phyloP scores from a whole-genome alignment of 257 asterid genomes.

The Rubia yunnanensis region DNA sequence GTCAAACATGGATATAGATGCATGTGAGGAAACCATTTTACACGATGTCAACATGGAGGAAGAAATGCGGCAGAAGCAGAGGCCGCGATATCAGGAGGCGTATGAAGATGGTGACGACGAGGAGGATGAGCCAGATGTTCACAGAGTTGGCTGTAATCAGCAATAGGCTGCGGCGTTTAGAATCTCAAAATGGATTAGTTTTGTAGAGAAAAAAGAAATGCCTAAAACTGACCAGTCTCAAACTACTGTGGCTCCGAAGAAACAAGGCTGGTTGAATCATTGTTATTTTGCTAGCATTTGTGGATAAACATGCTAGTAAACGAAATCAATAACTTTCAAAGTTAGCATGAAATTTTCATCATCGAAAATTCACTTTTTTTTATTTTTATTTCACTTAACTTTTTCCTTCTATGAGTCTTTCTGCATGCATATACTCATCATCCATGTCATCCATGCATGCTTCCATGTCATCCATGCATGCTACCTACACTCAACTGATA shows the following conservation, averaged over 20 bases:
- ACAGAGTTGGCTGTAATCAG: constrained; percentile 26
- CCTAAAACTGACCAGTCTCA: neutral
- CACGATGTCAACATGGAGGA: constrained; percentile 24
- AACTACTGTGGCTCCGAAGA: neutral
- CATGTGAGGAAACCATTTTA: constrained; percentile 22
- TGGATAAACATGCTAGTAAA: neutral
- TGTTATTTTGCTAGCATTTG: neutral
- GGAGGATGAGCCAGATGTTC: constrained; percentile 17
- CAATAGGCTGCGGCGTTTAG: constrained; percentile 13
- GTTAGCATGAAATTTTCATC: neutral
- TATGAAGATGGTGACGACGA: constrained; percentile 18
- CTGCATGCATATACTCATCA: no score
- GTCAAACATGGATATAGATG: constrained; percentile 12
- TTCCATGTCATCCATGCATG: no score
- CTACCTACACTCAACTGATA: no score
- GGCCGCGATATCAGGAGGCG: constrained; percentile 21
- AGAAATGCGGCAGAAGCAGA: constrained; percentile 24
- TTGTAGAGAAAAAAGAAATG: neutral
- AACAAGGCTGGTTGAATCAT: neutral
- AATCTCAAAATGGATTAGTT: neutral
- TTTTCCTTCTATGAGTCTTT: no score
- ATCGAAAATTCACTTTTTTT: no score
- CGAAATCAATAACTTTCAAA: neutral
- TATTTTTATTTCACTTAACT: no score
- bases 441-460: no score